These are phyloP conservation scores for Metschnikowia cerradonensis DNA, from an alignment of 805 yeast genomes.

Conservation along the genomic window DNA sequence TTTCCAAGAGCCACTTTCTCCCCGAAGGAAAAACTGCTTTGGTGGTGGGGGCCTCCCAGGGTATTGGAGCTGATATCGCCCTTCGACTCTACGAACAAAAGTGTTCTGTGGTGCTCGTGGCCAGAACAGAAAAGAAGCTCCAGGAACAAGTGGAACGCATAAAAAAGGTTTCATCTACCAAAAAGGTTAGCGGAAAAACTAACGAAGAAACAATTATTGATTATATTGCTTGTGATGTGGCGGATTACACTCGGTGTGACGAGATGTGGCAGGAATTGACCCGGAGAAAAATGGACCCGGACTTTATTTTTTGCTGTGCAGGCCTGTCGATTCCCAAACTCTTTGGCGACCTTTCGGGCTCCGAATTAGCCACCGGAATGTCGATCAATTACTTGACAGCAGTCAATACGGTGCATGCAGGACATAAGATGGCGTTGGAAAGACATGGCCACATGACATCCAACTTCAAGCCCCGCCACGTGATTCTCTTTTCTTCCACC, in stretches of 20 bases:
- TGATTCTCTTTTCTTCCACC: constrained; percentile 64
- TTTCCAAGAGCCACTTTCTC: constrained; percentile 21
- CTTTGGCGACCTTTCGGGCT: constrained; percentile 59
- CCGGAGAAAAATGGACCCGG: constrained; percentile 46
- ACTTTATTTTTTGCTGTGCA: constrained; percentile 79
- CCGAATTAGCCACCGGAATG: constrained; percentile 60
- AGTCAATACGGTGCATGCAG: constrained; percentile 63
- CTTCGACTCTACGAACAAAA: constrained; percentile 47
- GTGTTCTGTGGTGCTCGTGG: constrained; percentile 68
- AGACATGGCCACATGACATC: constrained; percentile 6
- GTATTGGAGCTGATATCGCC: constrained; percentile 81
- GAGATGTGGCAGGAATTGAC: constrained; percentile 38
- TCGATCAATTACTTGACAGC: constrained; percentile 70
- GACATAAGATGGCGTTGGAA: constrained; percentile 40
- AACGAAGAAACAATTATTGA: not conserved
- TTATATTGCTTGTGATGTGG: constrained; percentile 62
- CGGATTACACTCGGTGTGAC: constrained; percentile 49
- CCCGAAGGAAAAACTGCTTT: constrained; percentile 55
- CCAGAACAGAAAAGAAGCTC: constrained; percentile 67
- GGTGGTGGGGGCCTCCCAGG: constrained; percentile 94
- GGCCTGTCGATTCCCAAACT: constrained; percentile 81
- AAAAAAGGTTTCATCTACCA: constrained; percentile 8
- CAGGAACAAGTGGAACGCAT: constrained; percentile 45
- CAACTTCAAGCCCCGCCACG: constrained; percentile 46
- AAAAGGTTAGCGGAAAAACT: not conserved